Conservation (phyloP, 805 yeast genomes). For the Candida sonorensis region DNA sequence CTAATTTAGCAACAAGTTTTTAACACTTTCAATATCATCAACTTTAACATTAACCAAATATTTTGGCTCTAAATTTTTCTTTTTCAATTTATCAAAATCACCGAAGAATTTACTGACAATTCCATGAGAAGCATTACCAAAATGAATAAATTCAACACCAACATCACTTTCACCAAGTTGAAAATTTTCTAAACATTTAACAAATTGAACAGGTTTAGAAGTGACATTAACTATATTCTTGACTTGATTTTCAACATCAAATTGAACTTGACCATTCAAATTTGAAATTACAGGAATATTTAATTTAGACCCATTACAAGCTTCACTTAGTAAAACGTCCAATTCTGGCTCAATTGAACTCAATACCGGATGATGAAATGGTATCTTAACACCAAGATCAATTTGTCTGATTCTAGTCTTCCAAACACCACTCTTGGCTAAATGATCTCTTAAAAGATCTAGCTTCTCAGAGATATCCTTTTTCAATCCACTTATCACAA, state of each 20-base stretch:
- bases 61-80: conserved; percentile 3
- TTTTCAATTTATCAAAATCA: conserved; percentile 10
- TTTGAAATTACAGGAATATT: conserved; percentile 25
- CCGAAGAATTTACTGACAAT: conserved; percentile 20
- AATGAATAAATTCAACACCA: conserved; percentile 21
- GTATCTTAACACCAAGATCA: conserved; percentile 25
- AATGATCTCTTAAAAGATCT: conserved; percentile 5
- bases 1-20: too few species aligned
- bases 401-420: conserved; percentile 19
- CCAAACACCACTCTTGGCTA: conserved; percentile 15
- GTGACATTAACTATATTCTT: conserved; percentile 25
- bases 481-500: conserved; percentile 26
- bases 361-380: conserved; percentile 29
- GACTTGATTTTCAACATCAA: conserved; percentile 15
- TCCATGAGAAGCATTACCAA: conserved; percentile 24
- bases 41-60: conserved; percentile 4
- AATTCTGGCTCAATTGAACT: conserved; percentile 17
- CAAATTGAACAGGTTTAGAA: conserved; percentile 26
- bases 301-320: conserved; percentile 3
- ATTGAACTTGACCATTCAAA: conserved; percentile 19
- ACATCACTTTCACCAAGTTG: conserved; percentile 2
- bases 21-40: conserved; percentile 3
- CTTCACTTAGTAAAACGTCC: conserved; percentile 4
- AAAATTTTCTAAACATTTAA: conserved; percentile 24
- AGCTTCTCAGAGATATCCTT: conserved; percentile 12